phyloP scores from a whole-genome alignment of 2,329 filamentous ascomycete species.

The Fusarium heterosporum region DNA sequence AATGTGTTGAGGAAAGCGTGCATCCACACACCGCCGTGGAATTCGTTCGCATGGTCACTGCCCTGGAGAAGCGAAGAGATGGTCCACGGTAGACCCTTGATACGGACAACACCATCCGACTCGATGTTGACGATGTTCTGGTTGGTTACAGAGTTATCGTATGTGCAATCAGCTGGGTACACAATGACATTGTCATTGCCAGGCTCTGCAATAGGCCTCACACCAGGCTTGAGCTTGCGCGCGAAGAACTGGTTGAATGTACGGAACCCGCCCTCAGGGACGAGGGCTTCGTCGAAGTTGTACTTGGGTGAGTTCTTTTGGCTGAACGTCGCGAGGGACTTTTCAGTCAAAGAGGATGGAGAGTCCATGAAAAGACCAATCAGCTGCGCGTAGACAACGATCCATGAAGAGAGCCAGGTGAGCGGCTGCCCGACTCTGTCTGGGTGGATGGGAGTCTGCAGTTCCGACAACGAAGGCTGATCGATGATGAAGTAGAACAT shows the following conservation, averaged over 20 bases:
- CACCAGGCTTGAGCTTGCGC: slow-evolving; percentile 2
- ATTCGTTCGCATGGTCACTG: slow-evolving; percentile 1
- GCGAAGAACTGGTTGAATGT: slow-evolving; percentile 21
- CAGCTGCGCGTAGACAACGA: slow-evolving; percentile 11
- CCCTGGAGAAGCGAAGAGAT: slow-evolving; percentile 17
- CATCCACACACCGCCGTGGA: slow-evolving; percentile 21
- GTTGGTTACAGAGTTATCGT: slow-evolving; percentile 7
- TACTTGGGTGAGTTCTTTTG: slow-evolving; percentile 10
- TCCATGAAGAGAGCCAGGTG: slow-evolving; percentile 18
- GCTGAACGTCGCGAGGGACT: slow-evolving; percentile 5
- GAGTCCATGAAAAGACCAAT: slow-evolving; percentile 23
- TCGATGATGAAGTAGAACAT: slow-evolving; percentile 20
- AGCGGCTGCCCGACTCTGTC: background rate
- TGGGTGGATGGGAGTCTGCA: slow-evolving; percentile 7
- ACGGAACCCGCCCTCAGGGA: slow-evolving; percentile 12
- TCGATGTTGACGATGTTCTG: slow-evolving; percentile 15
- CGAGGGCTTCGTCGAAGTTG: slow-evolving; percentile 4
- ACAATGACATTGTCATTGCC: slow-evolving; percentile 3
- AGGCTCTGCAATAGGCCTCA: slow-evolving; percentile 2
- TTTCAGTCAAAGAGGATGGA: background rate
- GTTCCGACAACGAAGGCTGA: background rate
- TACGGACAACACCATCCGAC: slow-evolving; percentile 5
- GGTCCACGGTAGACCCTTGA: slow-evolving; percentile 6
- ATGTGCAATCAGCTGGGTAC: slow-evolving; percentile 12
- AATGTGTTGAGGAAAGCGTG: slow-evolving; percentile 24